Evolutionary conservation across 2,329 filamentous ascomycete genomes (phyloP).

Genomic region (Colletotrichum eleusines): DNA sequence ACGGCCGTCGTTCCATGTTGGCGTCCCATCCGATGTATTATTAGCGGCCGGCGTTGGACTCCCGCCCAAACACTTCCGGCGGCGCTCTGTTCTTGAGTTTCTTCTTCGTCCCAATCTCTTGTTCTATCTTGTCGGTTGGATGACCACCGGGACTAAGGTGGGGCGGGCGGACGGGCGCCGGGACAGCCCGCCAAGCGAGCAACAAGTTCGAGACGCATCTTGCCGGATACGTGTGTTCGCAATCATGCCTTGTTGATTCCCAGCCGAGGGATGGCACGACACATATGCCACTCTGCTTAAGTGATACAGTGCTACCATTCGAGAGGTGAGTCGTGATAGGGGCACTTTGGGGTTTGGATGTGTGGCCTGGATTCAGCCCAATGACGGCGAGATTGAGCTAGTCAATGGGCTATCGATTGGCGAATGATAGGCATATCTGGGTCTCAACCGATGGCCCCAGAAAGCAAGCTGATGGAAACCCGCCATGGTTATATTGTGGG

Average conservation of each 20-base stretch:
- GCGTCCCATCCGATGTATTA: constrained; percentile 19
- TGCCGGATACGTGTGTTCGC: constrained; percentile 21
- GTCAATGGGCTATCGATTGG: background rate
- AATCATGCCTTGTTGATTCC: constrained; percentile 33
- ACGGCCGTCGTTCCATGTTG: background rate
- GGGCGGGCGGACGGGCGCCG: constrained; percentile 34
- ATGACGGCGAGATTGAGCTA: background rate
- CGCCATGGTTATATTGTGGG: background rate
- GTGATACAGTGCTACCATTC: constrained; percentile 20
- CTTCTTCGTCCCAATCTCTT: constrained; percentile 23
- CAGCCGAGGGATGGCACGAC: constrained; percentile 23
- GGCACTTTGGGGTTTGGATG: background rate
- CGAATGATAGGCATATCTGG: background rate
- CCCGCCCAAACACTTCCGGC: constrained; percentile 3
- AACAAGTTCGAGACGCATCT: constrained; percentile 41
- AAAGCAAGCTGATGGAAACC: background rate
- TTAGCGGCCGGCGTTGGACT: constrained; percentile 3
- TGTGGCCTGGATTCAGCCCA: constrained; percentile 2
- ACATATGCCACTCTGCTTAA: constrained; percentile 12
- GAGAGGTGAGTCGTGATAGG: constrained; percentile 12
- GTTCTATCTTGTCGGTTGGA: constrained; percentile 26
- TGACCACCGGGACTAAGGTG: too few species aligned
- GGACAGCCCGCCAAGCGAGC: constrained; percentile 27
- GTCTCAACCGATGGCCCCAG: background rate
- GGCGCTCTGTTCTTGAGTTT: constrained; percentile 19